A percentile compares a stretch with the other conserved stretches of the same genome.
Conservation (phyloP, 148 eudicot genomes). For the Linanthus parryae region DNA sequence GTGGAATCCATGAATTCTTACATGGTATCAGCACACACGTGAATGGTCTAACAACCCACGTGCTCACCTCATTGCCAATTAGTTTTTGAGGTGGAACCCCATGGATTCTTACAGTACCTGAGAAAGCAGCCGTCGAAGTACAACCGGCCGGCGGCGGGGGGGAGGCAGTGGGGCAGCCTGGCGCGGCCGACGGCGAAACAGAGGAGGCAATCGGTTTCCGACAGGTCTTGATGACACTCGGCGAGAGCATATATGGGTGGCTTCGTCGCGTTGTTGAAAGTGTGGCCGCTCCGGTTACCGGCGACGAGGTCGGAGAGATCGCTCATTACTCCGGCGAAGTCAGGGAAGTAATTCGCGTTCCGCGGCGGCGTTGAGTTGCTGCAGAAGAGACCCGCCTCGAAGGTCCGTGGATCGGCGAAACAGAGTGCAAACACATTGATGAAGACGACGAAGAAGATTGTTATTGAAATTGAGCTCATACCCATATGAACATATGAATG, state of each 20-base stretch:
- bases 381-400: conserved; percentile 23
- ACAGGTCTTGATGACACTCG: conserved; percentile 34
- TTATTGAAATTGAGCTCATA: conserved; percentile 1
- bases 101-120: too few species aligned
- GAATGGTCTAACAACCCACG: too few species aligned
- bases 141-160: conserved; percentile 19
- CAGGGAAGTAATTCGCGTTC: conserved; percentile 27
- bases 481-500: too few species aligned
- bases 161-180: conserved; percentile 40
- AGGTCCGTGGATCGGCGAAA: conserved; percentile 23
- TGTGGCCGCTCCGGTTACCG: conserved; percentile 15
- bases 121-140: conserved; percentile 51
- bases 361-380: conserved; percentile 11
- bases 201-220: conserved; percentile 34
- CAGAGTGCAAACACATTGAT: conserved; percentile 4
- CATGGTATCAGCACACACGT: too few species aligned
- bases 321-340: conserved; percentile 28
- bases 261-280: neutral
- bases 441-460: too few species aligned
- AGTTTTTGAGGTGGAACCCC: too few species aligned
- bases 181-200: conserved; percentile 47
- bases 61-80: too few species aligned
- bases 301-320: conserved; percentile 14
- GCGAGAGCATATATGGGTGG: conserved; percentile 31
- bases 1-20: too few species aligned